These are phyloP conservation scores for Henckelia pumila DNA, from an alignment of 257 asterid genomes.

Conservation along the genomic window DNA sequence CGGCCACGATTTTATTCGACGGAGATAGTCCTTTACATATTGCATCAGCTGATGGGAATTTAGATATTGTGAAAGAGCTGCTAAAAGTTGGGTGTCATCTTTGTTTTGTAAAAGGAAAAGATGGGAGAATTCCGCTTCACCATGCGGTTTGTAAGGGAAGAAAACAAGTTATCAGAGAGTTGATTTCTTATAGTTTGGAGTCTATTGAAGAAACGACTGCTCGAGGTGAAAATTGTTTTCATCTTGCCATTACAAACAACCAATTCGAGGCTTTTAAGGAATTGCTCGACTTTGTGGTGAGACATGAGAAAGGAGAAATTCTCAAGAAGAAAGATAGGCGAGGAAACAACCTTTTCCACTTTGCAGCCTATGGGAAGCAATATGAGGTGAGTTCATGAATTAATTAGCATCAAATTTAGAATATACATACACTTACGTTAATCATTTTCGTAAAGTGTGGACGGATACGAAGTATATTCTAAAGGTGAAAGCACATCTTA, in stretches of 20 bases:
- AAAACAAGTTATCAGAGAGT: conserved; percentile 24
- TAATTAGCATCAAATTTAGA: too few relatives aligned
- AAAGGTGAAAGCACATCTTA: too few relatives aligned
- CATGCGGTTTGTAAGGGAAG: conserved; percentile 30
- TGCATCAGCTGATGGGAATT: conserved; percentile 27
- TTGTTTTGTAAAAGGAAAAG: conserved; percentile 25
- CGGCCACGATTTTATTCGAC: too few relatives aligned
- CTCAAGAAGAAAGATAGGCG: too few relatives aligned
- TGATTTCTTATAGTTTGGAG: conserved; percentile 21
- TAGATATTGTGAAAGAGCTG: conserved; percentile 26
- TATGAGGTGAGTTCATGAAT: too few relatives aligned
- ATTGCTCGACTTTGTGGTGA: too few relatives aligned
- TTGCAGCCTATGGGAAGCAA: too few relatives aligned
- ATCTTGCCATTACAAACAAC: conserved; percentile 27
- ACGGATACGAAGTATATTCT: too few relatives aligned
- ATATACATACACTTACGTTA: too few relatives aligned
- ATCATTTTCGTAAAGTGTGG: too few relatives aligned
- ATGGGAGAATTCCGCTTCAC: conserved; percentile 30
- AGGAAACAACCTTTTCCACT: too few relatives aligned
- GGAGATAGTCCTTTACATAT: conserved; percentile 19
- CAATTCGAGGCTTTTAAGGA: conserved; percentile 24
- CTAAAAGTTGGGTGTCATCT: conserved; percentile 20
- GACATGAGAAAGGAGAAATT: too few relatives aligned
- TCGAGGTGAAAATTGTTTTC: conserved; percentile 31
- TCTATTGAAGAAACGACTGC: conserved; percentile 23